These are phyloP conservation scores for Backusella tarrabulga DNA, from an alignment of 192 early-diverging fungal genomes.

Conservation along the genomic window DNA sequence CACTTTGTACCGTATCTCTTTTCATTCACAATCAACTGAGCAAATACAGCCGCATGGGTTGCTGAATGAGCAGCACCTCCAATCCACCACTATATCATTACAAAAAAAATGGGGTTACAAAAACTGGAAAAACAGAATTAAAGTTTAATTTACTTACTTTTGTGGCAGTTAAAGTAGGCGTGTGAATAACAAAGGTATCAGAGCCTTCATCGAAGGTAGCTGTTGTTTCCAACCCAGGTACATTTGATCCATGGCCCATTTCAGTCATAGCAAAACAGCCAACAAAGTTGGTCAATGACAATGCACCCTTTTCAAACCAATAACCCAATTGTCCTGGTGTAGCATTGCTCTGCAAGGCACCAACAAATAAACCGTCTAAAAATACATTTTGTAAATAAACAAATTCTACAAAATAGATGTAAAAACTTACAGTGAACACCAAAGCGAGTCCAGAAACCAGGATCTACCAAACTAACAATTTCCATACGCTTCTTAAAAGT, in stretches of 20 bases:
- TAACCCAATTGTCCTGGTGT: slow-evolving; percentile 82
- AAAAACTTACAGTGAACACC: slow-evolving; percentile 72
- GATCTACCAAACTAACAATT: slow-evolving; percentile 78
- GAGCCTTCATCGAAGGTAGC: slow-evolving; percentile 82
- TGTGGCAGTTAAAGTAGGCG: slow-evolving; percentile 75
- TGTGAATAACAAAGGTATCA: slow-evolving; percentile 85
- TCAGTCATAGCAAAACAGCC: slow-evolving; percentile 97
- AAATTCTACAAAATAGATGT: background rate
- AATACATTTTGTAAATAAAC: background rate
- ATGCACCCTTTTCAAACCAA: slow-evolving; percentile 83
- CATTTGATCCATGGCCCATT: slow-evolving; percentile 84
- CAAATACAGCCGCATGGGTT: slow-evolving; percentile 80
- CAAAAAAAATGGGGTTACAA: background rate
- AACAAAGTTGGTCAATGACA: slow-evolving; percentile 75
- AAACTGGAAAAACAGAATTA: background rate
- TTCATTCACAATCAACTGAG: slow-evolving; percentile 79
- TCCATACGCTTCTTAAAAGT: slow-evolving; percentile 77
- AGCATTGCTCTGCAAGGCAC: slow-evolving; percentile 80
- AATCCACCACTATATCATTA: slow-evolving; percentile 78
- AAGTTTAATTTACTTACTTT: slow-evolving; percentile 41
- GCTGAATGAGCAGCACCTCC: slow-evolving; percentile 91
- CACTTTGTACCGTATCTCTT: slow-evolving; percentile 84
- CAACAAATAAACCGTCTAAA: slow-evolving; percentile 80
- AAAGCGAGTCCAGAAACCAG: slow-evolving; percentile 89
- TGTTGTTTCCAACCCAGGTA: slow-evolving; percentile 90